These are phyloP conservation scores for Ramaria sp. DNA, from an alignment of 768 basidiomycete species.

Conservation along the genomic window DNA sequence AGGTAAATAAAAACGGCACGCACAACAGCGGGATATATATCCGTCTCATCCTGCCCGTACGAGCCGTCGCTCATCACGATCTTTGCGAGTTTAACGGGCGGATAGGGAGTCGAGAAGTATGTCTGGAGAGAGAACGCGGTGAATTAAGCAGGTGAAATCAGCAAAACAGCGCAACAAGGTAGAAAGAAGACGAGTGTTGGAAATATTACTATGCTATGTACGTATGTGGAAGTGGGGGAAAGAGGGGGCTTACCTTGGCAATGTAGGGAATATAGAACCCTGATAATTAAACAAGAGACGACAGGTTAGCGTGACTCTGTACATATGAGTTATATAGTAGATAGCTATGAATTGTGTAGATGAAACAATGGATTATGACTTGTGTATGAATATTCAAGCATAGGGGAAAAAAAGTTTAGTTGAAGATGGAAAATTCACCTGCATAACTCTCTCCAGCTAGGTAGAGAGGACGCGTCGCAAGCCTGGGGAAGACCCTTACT, in stretches of 20 bases:
- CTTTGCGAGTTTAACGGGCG: constrained; percentile 11
- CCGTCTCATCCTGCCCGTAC: neutral
- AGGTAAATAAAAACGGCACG: neutral
- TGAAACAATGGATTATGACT: too few relatives aligned
- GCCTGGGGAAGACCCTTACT: constrained; percentile 12
- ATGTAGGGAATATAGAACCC: constrained; percentile 9
- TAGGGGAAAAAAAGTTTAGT: too few relatives aligned
- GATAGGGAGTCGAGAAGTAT: constrained; percentile 5
- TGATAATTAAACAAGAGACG: neutral
- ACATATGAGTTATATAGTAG: too few relatives aligned
- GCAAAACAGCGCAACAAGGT: too few relatives aligned
- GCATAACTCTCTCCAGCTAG: constrained; percentile 14
- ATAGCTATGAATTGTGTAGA: too few relatives aligned
- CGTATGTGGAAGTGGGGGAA: too few relatives aligned
- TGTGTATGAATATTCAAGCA: too few relatives aligned
- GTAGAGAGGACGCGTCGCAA: constrained; percentile 13
- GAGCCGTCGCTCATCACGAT: constrained; percentile 12
- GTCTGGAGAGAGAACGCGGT: neutral
- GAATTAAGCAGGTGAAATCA: too few relatives aligned
- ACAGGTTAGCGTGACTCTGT: too few relatives aligned
- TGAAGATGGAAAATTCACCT: too few relatives aligned
- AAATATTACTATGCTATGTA: neutral
- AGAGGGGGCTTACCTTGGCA: constrained; percentile 5
- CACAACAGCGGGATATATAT: neutral
- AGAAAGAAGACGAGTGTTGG: neutral